These are phyloP conservation scores for Trichothecium roseum DNA, from an alignment of 2,329 filamentous ascomycete genomes.

Conservation along the genomic window DNA sequence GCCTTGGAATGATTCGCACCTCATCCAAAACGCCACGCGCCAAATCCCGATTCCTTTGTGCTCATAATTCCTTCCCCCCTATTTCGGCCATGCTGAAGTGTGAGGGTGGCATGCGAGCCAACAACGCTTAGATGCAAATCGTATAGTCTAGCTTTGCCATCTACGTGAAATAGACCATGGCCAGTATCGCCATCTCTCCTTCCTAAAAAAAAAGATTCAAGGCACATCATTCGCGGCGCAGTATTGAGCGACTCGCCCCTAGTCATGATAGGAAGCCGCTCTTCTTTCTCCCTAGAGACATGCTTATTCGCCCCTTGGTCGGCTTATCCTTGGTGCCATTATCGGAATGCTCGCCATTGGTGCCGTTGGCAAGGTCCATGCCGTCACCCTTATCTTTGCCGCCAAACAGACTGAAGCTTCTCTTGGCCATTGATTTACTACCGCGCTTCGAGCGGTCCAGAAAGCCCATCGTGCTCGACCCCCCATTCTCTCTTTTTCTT, in stretches of 20 bases:
- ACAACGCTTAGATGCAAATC: no score
- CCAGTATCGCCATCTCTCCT: no score
- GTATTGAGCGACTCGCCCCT: neutral
- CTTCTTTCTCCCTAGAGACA: slow-evolving; percentile 61
- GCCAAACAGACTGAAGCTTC: slow-evolving; percentile 58
- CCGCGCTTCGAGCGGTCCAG: slow-evolving; percentile 59
- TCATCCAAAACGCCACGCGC: no score
- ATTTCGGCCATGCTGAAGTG: no score
- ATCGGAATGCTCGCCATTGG: slow-evolving; percentile 18
- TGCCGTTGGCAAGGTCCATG: slow-evolving; percentile 2
- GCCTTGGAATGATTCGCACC: no score
- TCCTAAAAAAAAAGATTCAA: neutral
- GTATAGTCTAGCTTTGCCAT: no score
- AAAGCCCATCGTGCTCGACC: slow-evolving; percentile 31
- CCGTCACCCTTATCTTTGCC: slow-evolving; percentile 23
- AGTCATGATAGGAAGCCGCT: slow-evolving; percentile 33
- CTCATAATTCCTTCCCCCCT: no score
- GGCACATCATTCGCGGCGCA: neutral
- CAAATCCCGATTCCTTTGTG: no score
- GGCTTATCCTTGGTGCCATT: slow-evolving; percentile 34
- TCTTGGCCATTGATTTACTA: slow-evolving; percentile 70
- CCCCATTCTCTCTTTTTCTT: slow-evolving; percentile 27
- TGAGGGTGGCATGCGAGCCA: no score
- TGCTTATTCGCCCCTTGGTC: slow-evolving; percentile 53
- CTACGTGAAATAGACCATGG: neutral